phyloP scores from a whole-genome alignment of 352 stramenopile species.

The Pythium utonaiense region DNA sequence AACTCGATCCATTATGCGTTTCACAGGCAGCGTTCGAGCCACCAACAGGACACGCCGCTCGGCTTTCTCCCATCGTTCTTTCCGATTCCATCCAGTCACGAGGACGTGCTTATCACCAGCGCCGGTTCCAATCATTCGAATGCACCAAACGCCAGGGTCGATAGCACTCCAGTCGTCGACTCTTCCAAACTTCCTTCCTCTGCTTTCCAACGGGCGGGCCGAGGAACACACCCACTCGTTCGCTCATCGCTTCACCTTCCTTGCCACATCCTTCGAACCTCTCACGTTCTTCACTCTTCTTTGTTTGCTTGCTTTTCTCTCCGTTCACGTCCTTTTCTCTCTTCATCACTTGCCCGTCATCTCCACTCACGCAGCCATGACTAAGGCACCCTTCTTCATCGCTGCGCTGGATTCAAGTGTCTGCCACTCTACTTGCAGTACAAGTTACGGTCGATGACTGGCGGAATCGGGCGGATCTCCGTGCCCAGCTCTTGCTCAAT shows the following conservation, averaged over 20 bases:
- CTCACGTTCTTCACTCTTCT: background rate
- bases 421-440: slow-evolving; percentile 90
- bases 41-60: too few relatives aligned
- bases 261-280: background rate
- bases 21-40: too few relatives aligned
- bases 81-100: too few relatives aligned
- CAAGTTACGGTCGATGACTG: slow-evolving; percentile 97
- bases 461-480: slow-evolving; percentile 98
- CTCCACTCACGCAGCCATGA: background rate
- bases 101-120: too few relatives aligned
- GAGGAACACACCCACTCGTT: background rate
- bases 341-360: background rate
- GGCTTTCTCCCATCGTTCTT: too few relatives aligned
- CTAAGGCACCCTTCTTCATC: background rate
- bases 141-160: too few relatives aligned
- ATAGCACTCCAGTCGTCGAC: too few relatives aligned
- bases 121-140: too few relatives aligned
- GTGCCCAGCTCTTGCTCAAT: slow-evolving; percentile 99
- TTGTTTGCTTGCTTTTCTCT: slow-evolving; percentile 6
- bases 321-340: background rate
- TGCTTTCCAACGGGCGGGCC: background rate
- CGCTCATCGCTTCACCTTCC: background rate
- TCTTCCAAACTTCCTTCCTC: background rate
- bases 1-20: too few relatives aligned
- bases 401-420: background rate